Evolutionary conservation across 2,329 filamentous ascomycete species (phyloP), one percentile per base, ranked within the genome.

Genomic region (Epichloe gansuensis): DNA sequence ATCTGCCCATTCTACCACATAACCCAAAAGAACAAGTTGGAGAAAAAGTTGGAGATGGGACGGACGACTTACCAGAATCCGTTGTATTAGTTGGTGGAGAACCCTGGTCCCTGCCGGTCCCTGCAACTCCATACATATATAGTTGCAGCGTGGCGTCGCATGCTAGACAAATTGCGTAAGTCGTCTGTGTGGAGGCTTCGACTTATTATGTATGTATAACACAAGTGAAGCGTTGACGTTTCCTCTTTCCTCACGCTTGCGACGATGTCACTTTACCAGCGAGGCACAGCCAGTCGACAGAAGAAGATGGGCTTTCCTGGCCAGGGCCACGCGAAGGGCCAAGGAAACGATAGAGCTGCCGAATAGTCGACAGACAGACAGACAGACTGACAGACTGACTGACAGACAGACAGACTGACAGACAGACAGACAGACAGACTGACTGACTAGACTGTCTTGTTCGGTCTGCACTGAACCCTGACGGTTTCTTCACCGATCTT

Each of bases 171-270:
- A 52, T 15, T 34, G 48, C 37, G 51, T 49, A 42, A 52, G 50
- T 52, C 41, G 41, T 37, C 21, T 28, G 7, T 23, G 15, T 13
- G 35, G 42, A 53, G 21, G 42, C 43, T 51, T 21, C 25, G 43
- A 53, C 48, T 41, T 52, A 2, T 21, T 21, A 21, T 2, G 17
- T 21, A 52, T 45, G 52, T 31, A 52, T 48, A 54, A 48, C 34
- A 55, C 54, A 45, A 52, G 48, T 39, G 43, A 38, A 52, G 48
- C 41, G 45, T 57, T 50, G 39, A 47, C 60, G 63, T 63, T 65
- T 58, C 42, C 63, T 62, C 62, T 65, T 64, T 53, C 54, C 62
- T 60, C 61, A 31, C 54, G 45, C 52, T 55, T 53, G 28, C 13
- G 23, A 25, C 7, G 23, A 37, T 48, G 47, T 44, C 46, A 38